Conservation (phyloP, 164 flowering plant species). For the Stephania yunnanensis region DNA sequence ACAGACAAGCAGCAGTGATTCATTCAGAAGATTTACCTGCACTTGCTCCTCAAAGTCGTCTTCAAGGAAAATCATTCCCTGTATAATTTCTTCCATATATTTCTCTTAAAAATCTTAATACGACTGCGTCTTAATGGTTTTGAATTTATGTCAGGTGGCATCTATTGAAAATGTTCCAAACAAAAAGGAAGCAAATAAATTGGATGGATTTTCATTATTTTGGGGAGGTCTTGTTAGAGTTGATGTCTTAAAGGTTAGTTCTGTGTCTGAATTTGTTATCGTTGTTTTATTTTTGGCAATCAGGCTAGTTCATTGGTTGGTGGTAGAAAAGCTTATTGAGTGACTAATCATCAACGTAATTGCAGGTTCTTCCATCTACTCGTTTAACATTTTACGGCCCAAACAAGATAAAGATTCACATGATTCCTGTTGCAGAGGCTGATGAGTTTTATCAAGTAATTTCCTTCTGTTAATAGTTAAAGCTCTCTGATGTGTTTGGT, state of each 20-base stretch:
- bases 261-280: background rate
- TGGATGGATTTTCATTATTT: conserved; percentile 73
- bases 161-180: conserved; percentile 16
- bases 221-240: conserved; percentile 98
- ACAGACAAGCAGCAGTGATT: conserved; percentile 93
- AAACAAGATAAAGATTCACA: conserved; percentile 57
- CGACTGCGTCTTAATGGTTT: background rate
- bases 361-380: conserved; percentile 74
- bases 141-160: conserved; percentile 23
- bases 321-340: conserved; percentile 1
- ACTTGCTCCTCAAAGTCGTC: conserved; percentile 94
- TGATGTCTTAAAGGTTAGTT: conserved; percentile 68
- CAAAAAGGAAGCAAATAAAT: conserved; percentile 29
- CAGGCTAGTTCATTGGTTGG: background rate
- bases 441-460: conserved; percentile 81
- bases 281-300: background rate
- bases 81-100: conserved; percentile 30
- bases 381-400: conserved; percentile 86
- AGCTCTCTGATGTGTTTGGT: background rate
- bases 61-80: conserved; percentile 67
- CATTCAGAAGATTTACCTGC: conserved; percentile 81
- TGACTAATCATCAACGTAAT: conserved; percentile 16
- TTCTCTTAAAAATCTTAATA: background rate
- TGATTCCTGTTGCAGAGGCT: conserved; percentile 68
- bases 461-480: too few relatives aligned